Base-by-base conservation (phyloP, 2,329 filamentous ascomycete species). In the Nothophoma quercina region DNA sequence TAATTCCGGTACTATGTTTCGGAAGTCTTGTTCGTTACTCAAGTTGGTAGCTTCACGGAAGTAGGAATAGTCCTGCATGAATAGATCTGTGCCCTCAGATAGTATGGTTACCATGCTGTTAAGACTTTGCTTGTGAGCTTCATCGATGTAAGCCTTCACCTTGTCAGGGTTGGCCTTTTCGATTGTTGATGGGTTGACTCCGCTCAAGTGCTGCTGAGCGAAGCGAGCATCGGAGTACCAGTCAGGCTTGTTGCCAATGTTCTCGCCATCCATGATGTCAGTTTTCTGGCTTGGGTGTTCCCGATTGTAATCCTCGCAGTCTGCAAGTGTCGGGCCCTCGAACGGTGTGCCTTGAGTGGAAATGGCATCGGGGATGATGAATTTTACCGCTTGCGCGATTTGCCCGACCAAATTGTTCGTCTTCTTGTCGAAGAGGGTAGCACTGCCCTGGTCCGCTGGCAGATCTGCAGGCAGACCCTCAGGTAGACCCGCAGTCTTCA, bases 141-240 rank as follows among this genome's bases (percentile, higher is more conserved):
- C 51, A 2, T 43, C 26, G 1, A 41, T 19, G 9, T 46, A 55
- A 8, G 7, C 29, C 3, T 46, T 10, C 7, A 46, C 19, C n/a
- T 26, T 42, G 23, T 41, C 45, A 7, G 36, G 7, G 6, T 23
- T 13, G 12, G 35, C 35, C 30, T n/a, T 36, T n/a, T 46, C 15
- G 25, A 55, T 55, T 2, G 51, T 55, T 4, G 39, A 45, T 2
- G 51, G 51, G 10, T 55, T 55, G 23, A 55, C 51, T 23, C 51
- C 51, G 19, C 45, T 50, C 5, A 55, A 15, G n/a, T 50, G 46
- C 23, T 55, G 51, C 18, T 55, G 51, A 12, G 51, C 45, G 29
- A 55, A 55, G 2, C 51, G 46, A 19, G 51, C 45, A 26, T 55
- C 51, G 4, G 51, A 50, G 30, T 46, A 55, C 51, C 51, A 55